These are phyloP conservation scores for Herpetomonas samuelpessoai DNA, from an alignment of 208 protist genomes.

Conservation along the genomic window DNA sequence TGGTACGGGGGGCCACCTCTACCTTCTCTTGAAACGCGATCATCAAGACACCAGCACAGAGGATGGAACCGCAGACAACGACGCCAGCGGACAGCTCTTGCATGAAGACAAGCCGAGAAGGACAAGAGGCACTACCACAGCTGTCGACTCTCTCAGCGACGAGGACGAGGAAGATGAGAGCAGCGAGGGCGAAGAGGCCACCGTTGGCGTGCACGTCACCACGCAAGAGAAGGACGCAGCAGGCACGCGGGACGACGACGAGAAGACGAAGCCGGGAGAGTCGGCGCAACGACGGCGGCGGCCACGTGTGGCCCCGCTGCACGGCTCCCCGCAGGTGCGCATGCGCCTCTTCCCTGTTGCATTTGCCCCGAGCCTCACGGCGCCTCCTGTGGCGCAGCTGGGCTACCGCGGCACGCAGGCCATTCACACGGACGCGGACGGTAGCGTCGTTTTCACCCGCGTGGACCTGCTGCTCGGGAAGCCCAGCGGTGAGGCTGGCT, in stretches of 20 bases:
- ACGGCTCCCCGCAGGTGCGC: neutral
- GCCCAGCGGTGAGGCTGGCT: neutral
- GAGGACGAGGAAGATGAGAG: too few relatives aligned
- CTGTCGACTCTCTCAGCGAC: too few relatives aligned
- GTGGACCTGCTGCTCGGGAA: neutral
- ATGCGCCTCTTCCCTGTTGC: neutral
- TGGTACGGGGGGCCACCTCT: conserved; percentile 1
- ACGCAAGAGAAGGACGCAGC: too few relatives aligned
- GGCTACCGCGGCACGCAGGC: neutral
- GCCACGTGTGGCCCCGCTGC: neutral
- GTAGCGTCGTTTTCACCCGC: neutral
- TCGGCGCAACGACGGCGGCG: too few relatives aligned
- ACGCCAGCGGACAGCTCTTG: too few relatives aligned
- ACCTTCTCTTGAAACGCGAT: neutral
- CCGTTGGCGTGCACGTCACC: too few relatives aligned
- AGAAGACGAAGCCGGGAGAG: too few relatives aligned
- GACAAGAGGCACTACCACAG: too few relatives aligned
- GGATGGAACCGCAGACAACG: too few relatives aligned
- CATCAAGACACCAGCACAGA: neutral
- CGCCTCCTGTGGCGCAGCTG: neutral
- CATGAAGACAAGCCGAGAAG: too few relatives aligned
- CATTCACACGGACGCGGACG: neutral
- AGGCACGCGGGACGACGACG: too few relatives aligned
- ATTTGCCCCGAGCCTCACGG: neutral
- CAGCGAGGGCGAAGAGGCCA: too few relatives aligned